Conservation (phyloP, 495 filamentous ascomycete species). For the Tuber aestivum region DNA sequence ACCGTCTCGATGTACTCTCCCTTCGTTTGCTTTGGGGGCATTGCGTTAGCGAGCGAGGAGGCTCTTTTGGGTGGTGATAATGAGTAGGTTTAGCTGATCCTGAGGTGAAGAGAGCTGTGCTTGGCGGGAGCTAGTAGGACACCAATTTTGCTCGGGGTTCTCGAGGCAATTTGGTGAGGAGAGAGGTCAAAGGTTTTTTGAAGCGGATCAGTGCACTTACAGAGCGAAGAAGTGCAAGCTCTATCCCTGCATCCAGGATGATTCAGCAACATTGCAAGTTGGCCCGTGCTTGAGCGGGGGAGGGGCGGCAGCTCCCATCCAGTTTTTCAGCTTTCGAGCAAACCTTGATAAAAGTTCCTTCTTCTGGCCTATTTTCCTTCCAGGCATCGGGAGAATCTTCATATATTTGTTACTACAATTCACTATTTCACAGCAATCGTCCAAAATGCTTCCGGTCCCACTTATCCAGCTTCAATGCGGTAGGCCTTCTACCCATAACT, state of each 20-base stretch:
- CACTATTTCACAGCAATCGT: neutral
- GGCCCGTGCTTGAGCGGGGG: neutral
- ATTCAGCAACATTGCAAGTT: neutral
- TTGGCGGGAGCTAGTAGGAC: neutral
- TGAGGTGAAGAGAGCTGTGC: neutral
- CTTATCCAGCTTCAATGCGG: conserved; percentile 89
- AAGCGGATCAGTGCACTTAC: neutral
- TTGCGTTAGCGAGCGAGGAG: conserved; percentile 38
- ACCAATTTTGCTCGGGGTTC: neutral
- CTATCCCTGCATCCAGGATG: neutral
- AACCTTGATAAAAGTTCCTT: neutral
- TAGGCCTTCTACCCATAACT: conserved; percentile 44
- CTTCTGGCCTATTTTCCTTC: neutral
- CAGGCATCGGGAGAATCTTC: neutral
- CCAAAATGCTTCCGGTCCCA: conserved; percentile 66
- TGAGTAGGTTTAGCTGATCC: neutral
- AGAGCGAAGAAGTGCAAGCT: neutral
- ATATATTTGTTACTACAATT: neutral
- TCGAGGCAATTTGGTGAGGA: neutral
- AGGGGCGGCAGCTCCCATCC: neutral
- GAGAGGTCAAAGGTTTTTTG: neutral
- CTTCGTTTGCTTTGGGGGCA: conserved; percentile 71
- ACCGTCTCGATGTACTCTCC: conserved; percentile 98
- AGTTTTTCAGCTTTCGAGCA: neutral
- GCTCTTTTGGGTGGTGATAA: neutral